These are phyloP conservation scores for Suillus plorans DNA, from an alignment of 768 basidiomycete genomes.

Conservation along the genomic window DNA sequence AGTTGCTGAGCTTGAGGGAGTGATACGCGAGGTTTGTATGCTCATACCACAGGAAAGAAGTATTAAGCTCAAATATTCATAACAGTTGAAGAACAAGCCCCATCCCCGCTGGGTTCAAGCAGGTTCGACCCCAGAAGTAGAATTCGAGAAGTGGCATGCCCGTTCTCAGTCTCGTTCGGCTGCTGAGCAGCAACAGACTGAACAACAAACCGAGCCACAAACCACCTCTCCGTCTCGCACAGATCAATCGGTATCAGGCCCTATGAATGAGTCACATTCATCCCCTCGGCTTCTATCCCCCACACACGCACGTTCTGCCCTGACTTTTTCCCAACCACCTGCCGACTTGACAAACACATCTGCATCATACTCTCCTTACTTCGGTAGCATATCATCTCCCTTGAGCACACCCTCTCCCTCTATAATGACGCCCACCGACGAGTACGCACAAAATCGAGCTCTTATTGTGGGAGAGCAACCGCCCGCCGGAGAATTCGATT, in stretches of 20 bases:
- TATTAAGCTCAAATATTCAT: not conserved
- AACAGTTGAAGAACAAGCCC: constrained; percentile 69
- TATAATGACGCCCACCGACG: constrained; percentile 47
- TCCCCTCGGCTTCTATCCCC: constrained; percentile 23
- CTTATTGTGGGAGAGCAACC: constrained; percentile 23
- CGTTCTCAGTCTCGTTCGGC: constrained; percentile 18
- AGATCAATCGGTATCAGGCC: constrained; percentile 3
- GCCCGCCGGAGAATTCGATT: constrained; percentile 39
- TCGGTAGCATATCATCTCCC: constrained; percentile 21
- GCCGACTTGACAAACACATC: constrained; percentile 7
- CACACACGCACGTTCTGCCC: constrained; percentile 30
- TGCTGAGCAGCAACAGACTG: constrained; percentile 11
- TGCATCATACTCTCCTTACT: constrained; percentile 16
- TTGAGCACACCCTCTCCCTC: constrained; percentile 31
- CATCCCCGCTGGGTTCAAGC: constrained; percentile 58
- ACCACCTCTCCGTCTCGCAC: constrained; percentile 2
- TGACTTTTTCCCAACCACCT: constrained; percentile 31
- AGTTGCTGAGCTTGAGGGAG: constrained; percentile 80
- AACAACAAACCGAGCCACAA: no score
- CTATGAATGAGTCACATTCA: constrained; percentile 6
- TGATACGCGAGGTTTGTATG: constrained; percentile 67
- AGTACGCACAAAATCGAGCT: constrained; percentile 35
- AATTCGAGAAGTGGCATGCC: constrained; percentile 27
- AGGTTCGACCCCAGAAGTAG: constrained; percentile 22
- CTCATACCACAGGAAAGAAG: not conserved